Evolutionary conservation across 169 alveolate genomes (phyloP).

Genomic region (Plasmodium relictum): DNA sequence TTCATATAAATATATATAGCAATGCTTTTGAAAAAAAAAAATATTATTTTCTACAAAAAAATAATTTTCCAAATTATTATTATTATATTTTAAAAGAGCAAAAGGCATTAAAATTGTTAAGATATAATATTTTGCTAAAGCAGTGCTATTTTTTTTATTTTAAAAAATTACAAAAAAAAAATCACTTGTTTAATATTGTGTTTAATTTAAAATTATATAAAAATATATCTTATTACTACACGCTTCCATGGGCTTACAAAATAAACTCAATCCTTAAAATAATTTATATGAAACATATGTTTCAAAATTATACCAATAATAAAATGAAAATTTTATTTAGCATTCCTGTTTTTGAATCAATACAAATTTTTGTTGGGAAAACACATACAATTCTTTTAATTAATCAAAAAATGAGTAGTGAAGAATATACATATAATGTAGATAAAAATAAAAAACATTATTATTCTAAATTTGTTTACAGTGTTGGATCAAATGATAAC

Average conservation of each 20-base stretch:
- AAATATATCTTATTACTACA: conserved; percentile 62
- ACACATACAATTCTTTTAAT: conserved; percentile 71
- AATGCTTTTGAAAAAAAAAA: conserved; percentile 61
- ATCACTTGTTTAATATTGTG: conserved; percentile 74
- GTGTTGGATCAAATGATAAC: conserved; percentile 96
- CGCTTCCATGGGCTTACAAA: conserved; percentile 77
- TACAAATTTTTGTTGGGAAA: conserved; percentile 73
- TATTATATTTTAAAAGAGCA: conserved; percentile 70
- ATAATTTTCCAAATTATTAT: conserved; percentile 68
- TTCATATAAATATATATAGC: conserved; percentile 38
- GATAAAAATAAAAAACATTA: conserved; percentile 16
- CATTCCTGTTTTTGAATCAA: conserved; percentile 69
- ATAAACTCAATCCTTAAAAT: conserved; percentile 59
- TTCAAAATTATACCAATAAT: conserved; percentile 36
- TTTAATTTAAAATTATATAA: conserved; percentile 71
- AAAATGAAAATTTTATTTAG: conserved; percentile 19
- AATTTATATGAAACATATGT: conserved; percentile 74
- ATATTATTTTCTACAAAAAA: conserved; percentile 59
- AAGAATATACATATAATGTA: neutral
- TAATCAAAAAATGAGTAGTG: conserved; percentile 27
- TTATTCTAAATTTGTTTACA: conserved; percentile 83
- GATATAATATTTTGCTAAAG: conserved; percentile 69
- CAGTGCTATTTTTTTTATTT: conserved; percentile 76
- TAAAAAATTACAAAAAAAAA: conserved; percentile 71
- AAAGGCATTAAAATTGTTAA: conserved; percentile 64